These are phyloP conservation scores for Kingdonia uniflora DNA, from an alignment of 164 flowering plant species.

Conservation along the genomic window DNA sequence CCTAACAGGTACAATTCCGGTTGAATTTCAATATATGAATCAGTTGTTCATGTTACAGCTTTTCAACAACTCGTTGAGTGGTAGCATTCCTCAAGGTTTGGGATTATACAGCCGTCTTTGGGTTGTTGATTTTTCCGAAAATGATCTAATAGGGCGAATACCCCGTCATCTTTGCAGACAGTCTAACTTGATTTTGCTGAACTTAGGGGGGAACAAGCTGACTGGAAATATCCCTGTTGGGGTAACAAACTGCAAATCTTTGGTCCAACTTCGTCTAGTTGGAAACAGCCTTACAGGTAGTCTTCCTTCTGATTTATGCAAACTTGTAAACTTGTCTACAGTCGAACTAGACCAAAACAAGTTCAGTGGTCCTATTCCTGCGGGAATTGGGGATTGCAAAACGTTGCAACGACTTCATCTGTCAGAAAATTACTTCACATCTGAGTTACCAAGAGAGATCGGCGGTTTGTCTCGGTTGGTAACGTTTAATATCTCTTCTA, in stretches of 20 bases:
- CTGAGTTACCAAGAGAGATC: slow-evolving; percentile 67
- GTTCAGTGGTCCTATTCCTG: slow-evolving; percentile 72
- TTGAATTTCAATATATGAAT: slow-evolving; percentile 54
- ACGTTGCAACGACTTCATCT: slow-evolving; percentile 72
- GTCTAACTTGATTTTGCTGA: slow-evolving; percentile 56
- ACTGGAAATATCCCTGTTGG: slow-evolving; percentile 70
- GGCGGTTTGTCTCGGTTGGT: slow-evolving; percentile 59
- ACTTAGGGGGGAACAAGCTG: slow-evolving; percentile 58
- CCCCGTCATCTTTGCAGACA: slow-evolving; percentile 60
- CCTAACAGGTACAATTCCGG: slow-evolving; percentile 74
- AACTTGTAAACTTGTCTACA: slow-evolving; percentile 58
- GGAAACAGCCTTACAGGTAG: slow-evolving; percentile 64
- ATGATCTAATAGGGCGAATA: slow-evolving; percentile 57
- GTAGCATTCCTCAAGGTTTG: slow-evolving; percentile 68
- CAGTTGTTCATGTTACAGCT: slow-evolving; percentile 61
- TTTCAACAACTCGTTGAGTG: slow-evolving; percentile 57
- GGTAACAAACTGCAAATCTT: slow-evolving; percentile 46
- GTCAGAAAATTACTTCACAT: slow-evolving; percentile 52
- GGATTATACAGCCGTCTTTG: slow-evolving; percentile 68
- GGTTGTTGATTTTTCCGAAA: slow-evolving; percentile 81
- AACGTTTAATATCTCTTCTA: slow-evolving; percentile 80
- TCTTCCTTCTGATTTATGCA: slow-evolving; percentile 70
- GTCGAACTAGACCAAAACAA: slow-evolving; percentile 63
- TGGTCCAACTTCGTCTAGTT: slow-evolving; percentile 61
- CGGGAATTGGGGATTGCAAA: slow-evolving; percentile 53